Evolutionary conservation across 2,329 filamentous ascomycete species (phyloP).

Genomic region (Neophaeococcomyces aloes): DNA sequence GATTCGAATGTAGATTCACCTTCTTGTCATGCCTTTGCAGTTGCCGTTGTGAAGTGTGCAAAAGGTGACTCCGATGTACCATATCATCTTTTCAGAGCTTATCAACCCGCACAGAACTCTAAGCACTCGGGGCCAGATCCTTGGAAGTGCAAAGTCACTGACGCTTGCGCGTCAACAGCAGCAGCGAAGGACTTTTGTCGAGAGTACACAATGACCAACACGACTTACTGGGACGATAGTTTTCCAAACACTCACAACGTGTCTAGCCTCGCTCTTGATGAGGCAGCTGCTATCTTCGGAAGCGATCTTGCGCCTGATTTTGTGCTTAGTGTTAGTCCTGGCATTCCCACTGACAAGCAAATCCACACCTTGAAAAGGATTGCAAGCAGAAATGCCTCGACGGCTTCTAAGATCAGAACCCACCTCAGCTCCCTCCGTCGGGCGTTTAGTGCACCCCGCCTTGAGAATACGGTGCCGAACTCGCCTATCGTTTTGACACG

Average conservation of each 20-base stretch:
- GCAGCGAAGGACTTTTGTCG: background rate
- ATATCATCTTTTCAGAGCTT: conserved; percentile 4
- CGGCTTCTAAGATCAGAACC: background rate
- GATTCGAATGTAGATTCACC: background rate
- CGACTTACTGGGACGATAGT: conserved; percentile 1
- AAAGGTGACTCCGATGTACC: too few relatives aligned
- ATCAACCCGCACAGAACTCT: background rate
- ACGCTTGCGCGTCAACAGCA: background rate
- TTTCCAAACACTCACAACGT: conserved; percentile 5
- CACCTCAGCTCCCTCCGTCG: background rate
- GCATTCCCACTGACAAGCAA: background rate
- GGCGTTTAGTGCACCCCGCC: background rate
- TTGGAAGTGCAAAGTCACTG: background rate
- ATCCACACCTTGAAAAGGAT: background rate
- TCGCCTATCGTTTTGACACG: background rate
- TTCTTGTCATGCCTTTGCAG: background rate
- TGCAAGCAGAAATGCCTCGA: background rate
- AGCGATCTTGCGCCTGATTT: background rate
- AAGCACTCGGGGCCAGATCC: background rate
- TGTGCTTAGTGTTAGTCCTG: conserved; percentile 4
- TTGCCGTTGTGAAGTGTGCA: background rate
- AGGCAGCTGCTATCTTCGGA: background rate
- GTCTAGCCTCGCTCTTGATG: background rate
- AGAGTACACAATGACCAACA: background rate
- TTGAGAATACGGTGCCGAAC: background rate